Conservation (phyloP, 768 basidiomycete species). For the Neoboletus brunneissimus region DNA sequence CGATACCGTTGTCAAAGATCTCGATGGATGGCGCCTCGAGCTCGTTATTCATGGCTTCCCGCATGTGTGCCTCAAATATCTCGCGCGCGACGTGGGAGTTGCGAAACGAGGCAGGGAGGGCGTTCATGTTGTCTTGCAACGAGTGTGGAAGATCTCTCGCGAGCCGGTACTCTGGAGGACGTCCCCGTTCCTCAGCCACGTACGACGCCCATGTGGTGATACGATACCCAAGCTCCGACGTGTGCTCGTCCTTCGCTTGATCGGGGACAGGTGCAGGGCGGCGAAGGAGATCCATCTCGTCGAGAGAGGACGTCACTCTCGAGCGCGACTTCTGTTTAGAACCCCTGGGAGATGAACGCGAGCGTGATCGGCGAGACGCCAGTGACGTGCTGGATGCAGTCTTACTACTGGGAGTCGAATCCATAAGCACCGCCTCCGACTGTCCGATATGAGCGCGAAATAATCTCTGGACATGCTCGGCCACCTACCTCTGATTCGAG, state of each 20-base stretch:
- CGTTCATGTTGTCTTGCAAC: conserved; percentile 66
- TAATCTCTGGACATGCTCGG: neutral
- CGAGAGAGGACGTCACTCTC: neutral
- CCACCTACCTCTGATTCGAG: conserved; percentile 11
- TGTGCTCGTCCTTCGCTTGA: neutral
- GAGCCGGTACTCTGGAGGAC: conserved; percentile 26
- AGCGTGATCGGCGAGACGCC: neutral
- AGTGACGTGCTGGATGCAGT: conserved; percentile 18
- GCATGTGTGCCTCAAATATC: conserved; percentile 65
- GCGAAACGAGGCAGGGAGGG: conserved; percentile 40
- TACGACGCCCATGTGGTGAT: conserved; percentile 25
- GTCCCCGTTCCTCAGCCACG: conserved; percentile 14
- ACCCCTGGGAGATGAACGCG: neutral
- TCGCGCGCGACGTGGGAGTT: conserved; percentile 43
- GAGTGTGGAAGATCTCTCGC: conserved; percentile 57
- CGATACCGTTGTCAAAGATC: conserved; percentile 62
- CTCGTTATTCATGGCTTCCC: conserved; percentile 63
- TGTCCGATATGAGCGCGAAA: conserved; percentile 7
- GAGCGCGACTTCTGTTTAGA: neutral
- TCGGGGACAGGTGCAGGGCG: neutral
- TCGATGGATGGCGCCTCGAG: conserved; percentile 64
- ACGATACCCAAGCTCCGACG: conserved; percentile 4
- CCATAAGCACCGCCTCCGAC: neutral
- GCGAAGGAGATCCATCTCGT: neutral
- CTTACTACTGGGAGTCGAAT: conserved; percentile 10